Percentiles rank a stretch among this genome's conserved stretches.
phyloP scores from a whole-genome alignment of 2,329 filamentous ascomycete genomes.

The Beauveria asiatica region DNA sequence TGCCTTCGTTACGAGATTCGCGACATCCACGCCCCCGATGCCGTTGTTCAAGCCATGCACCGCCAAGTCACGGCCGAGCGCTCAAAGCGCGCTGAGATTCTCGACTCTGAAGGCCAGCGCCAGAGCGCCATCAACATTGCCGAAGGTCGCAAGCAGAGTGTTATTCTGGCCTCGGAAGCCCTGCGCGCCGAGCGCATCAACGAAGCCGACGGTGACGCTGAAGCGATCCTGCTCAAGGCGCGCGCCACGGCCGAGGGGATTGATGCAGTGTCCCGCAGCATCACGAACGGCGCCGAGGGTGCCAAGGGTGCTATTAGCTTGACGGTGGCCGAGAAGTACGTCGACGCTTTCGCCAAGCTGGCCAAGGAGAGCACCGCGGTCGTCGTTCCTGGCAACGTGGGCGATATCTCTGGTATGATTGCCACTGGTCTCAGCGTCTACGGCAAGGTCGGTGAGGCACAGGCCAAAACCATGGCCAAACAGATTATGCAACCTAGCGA shows the following conservation, averaged over 20 bases:
- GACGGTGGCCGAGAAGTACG: slow-evolving; percentile 93
- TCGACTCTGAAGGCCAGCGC: slow-evolving; percentile 93
- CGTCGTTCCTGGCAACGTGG: slow-evolving; percentile 92
- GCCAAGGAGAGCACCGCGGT: slow-evolving; percentile 94
- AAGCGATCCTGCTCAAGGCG: slow-evolving; percentile 83
- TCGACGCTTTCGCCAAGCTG: slow-evolving; percentile 85
- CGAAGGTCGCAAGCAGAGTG: slow-evolving; percentile 92
- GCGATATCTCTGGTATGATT: slow-evolving; percentile 94
- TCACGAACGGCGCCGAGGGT: slow-evolving; percentile 61
- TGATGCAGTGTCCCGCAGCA: slow-evolving; percentile 71
- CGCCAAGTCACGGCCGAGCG: slow-evolving; percentile 95
- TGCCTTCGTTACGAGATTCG: slow-evolving; percentile 96
- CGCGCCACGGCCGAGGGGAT: slow-evolving; percentile 81
- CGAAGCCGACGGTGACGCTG: slow-evolving; percentile 81
- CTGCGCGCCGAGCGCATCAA: slow-evolving; percentile 88
- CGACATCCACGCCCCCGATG: slow-evolving; percentile 91
- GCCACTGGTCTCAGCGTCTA: slow-evolving; percentile 92
- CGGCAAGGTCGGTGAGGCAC: slow-evolving; percentile 79
- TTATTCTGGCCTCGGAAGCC: slow-evolving; percentile 92
- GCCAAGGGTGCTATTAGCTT: slow-evolving; percentile 81
- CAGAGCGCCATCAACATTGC: slow-evolving; percentile 99
- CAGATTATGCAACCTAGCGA: slow-evolving; percentile 32
- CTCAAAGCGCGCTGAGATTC: slow-evolving; percentile 93
- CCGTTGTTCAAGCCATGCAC: slow-evolving; percentile 96
- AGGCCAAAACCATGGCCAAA: slow-evolving; percentile 58